These are phyloP conservation scores for Blastobotrys apis DNA, from an alignment of 1,139 yeast species.

Conservation along the genomic window DNA sequence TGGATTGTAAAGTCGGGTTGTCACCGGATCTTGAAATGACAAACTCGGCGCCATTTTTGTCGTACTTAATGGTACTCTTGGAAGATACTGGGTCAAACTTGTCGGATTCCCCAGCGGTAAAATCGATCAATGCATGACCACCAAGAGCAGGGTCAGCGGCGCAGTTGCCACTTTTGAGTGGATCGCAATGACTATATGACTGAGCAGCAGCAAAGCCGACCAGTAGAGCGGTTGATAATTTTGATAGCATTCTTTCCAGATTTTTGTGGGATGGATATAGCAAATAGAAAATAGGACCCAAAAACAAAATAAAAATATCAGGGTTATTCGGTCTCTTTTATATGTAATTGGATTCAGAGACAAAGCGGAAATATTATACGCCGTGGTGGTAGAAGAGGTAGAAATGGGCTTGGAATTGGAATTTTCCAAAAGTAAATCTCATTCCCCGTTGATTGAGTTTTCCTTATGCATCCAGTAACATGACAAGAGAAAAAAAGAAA, in stretches of 20 bases:
- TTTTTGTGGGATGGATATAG: background rate
- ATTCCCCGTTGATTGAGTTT: too few relatives aligned
- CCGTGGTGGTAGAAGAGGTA: too few relatives aligned
- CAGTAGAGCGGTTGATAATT: conserved; percentile 1
- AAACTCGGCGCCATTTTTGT: conserved; percentile 53
- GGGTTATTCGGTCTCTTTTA: too few relatives aligned
- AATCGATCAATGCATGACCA: conserved; percentile 25
- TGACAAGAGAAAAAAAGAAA: background rate
- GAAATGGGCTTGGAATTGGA: too few relatives aligned
- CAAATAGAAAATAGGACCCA: too few relatives aligned
- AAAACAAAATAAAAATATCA: too few relatives aligned
- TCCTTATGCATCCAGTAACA: too few relatives aligned
- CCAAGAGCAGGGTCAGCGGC: conserved; percentile 34
- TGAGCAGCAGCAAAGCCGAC: conserved; percentile 23
- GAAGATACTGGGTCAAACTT: conserved; percentile 22
- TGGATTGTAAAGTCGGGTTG: conserved; percentile 69
- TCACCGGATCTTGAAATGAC: conserved; percentile 59
- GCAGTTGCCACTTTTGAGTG: conserved; percentile 26
- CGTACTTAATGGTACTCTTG: conserved; percentile 28
- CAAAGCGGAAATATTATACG: too few relatives aligned
- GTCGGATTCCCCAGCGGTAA: conserved; percentile 26
- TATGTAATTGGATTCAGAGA: too few relatives aligned
- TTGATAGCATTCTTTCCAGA: background rate
- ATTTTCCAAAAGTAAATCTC: too few relatives aligned
- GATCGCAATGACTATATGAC: conserved; percentile 30